Evolutionary conservation across 176 grass and related monocot species (phyloP), one percentile per base, ranked within the genome.

Genomic region (Eremochloa ophiuroides): DNA sequence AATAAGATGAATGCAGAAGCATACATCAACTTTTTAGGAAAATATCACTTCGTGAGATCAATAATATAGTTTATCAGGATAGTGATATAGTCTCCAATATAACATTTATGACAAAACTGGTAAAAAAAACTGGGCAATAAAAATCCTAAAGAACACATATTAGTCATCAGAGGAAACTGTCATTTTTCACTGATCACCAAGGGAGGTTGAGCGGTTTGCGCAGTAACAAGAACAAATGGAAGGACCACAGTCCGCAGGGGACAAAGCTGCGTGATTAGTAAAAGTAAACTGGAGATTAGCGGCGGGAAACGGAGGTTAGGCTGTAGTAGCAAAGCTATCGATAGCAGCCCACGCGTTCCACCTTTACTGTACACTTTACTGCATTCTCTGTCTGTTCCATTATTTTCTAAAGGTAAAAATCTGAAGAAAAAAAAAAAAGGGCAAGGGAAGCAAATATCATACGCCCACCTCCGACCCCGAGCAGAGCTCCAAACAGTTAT

Each of bases 401-500:
- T 71, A 37, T 13, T 65, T 60, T 25, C 8, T 40, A 7, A 61
- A 79, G 72, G 58, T 44, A 55, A 30, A 80, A 34, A 47, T n/a
- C 6, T 40, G 39, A 47, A 33, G 46, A 3, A 5, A 4, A 66
- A 33, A 50, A 48, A 48, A 14, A 18, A n/a, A n/a, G n/a, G n/a
- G 41, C 28, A 50, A 88, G 17, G 3, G 30, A 78, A 84, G 73
- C 50, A 75, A 78, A 35, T 35, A 35, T 35, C 34, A 35, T 35
- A 38, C 43, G 50, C 64, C 85, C 53, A 41, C 76, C 62, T 73
- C 70, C 50, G 70, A 6, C 66, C 25, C 66, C 66, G n/a, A 23
- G 66, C 66, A 69, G 66, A 75, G 39, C 69, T 73, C 71, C 70
- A 69, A 74, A 86, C 78, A 74, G 71, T 69, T 39, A 30, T 69